Evolutionary conservation across 345 rosid species (phyloP), one percentile per base, ranked within the genome.

Genomic region (Salix caprea): DNA sequence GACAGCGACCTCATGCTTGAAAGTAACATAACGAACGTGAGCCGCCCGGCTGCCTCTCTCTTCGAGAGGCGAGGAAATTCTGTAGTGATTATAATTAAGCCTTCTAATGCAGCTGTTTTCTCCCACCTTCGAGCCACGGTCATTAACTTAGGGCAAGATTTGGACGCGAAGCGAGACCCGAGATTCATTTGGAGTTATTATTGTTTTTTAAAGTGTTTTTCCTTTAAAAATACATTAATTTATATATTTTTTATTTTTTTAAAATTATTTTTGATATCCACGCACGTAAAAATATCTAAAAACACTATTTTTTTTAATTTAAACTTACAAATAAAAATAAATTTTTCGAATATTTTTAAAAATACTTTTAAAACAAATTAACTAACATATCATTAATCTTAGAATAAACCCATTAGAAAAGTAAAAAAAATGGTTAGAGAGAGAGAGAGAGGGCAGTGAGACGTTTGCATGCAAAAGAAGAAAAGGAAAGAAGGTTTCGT

Each of bases 1-100:
- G 85, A 78, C 78, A 75, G 15, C 21, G 60, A 52, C 77, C 80
- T 72, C 76, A 78, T 82, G 78, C 80, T 79, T 75, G 78, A 79
- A 54, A 84, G 54, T 54, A 69, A 50, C 79, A 75, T 0, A 48
- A 69, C 76, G 60, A 21, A 69, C 23, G 74, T 32, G 44, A 72
- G 54, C 56, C 26, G 23, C 18, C 58, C 26, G 24, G 16, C 21
- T 24, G 61, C 73, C 37, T 34, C 69, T 15, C 42, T 68, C 23
- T 65, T 37, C 15, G 76, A 68, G 62, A 50, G 37, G 36, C 65
- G n/a, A 36, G 42, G 64, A 5, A 60, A 24, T 15, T 26, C 19
- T 2, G 50, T 36, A 46, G 39, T 19, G 30, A 12, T 54, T 37
- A 72, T 62, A 34, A 34, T 34, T 34, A 70, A 39, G 19, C 21